Conservation (phyloP, 495 filamentous ascomycete species). For the Bacidia rubella region DNA sequence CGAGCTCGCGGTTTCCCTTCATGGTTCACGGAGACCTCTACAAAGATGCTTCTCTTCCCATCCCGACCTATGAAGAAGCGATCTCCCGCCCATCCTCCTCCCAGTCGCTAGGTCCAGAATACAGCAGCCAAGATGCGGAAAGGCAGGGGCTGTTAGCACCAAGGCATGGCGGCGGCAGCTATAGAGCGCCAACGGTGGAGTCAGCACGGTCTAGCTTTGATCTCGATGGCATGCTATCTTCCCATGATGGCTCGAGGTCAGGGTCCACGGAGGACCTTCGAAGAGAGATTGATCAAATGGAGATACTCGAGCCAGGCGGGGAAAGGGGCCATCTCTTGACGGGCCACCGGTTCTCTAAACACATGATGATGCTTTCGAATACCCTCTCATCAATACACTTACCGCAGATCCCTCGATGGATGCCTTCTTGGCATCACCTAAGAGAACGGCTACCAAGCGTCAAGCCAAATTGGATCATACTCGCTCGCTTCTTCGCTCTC, state of each 20-base stretch:
- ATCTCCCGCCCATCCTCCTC: slow-evolving; percentile 48
- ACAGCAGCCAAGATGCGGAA: slow-evolving; percentile 46
- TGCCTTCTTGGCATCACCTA: slow-evolving; percentile 23
- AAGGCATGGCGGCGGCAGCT: slow-evolving; percentile 31
- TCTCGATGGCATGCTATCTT: slow-evolving; percentile 26
- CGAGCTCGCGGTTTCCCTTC: neutral
- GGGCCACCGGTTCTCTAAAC: slow-evolving; percentile 39
- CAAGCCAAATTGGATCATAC: slow-evolving; percentile 39
- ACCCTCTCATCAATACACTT: slow-evolving; percentile 42
- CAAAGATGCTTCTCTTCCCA: slow-evolving; percentile 52
- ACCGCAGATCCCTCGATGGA: slow-evolving; percentile 34
- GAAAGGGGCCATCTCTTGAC: slow-evolving; percentile 19
- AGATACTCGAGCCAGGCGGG: slow-evolving; percentile 60
- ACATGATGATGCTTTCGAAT: slow-evolving; percentile 38
- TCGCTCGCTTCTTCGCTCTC: slow-evolving; percentile 60
- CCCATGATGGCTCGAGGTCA: slow-evolving; percentile 28
- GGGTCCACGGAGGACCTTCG: slow-evolving; percentile 48
- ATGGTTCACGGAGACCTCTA: neutral
- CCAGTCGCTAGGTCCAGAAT: slow-evolving; percentile 41
- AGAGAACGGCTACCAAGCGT: slow-evolving; percentile 12
- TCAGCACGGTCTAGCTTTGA: slow-evolving; percentile 50
- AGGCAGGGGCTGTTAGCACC: slow-evolving; percentile 42
- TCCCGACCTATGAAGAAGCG: slow-evolving; percentile 93
- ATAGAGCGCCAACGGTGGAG: slow-evolving; percentile 67
- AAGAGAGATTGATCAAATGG: slow-evolving; percentile 79